A percentile compares a stretch with the other conserved stretches of the same genome.
Evolutionary conservation across 805 yeast genomes (phyloP).

Genomic region (Vanderwaltozyma verrucispora): DNA sequence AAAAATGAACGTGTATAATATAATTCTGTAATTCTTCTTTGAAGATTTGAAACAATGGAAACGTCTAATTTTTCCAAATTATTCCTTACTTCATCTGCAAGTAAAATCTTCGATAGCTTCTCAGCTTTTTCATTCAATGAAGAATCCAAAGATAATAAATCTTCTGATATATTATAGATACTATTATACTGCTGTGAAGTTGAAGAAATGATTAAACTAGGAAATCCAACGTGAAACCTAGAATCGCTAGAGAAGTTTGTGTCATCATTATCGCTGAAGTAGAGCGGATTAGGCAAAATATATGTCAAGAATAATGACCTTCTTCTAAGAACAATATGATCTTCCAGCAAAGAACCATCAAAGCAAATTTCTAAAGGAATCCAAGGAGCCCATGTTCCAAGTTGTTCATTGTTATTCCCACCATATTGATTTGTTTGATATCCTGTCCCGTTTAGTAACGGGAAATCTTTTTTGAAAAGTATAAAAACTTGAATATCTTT

Average conservation of each 20-base stretch:
- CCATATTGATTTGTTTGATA: constrained; percentile 24
- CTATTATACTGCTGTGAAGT: constrained; percentile 49
- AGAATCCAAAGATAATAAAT: constrained; percentile 31
- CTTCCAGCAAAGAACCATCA: constrained; percentile 33
- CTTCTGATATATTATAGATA: constrained; percentile 39
- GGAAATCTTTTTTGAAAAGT: constrained; percentile 33
- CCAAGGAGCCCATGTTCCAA: constrained; percentile 53
- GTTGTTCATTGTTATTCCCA: constrained; percentile 16
- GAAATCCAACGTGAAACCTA: constrained; percentile 29
- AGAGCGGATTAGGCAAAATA: constrained; percentile 43
- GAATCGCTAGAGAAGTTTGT: constrained; percentile 21
- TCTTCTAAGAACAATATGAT: constrained; percentile 40
- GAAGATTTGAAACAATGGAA: constrained; percentile 40
- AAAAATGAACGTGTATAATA: constrained; percentile 33
- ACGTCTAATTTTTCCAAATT: constrained; percentile 26
- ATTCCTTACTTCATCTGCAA: constrained; percentile 42
- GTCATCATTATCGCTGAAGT: constrained; percentile 28
- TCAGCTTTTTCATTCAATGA: constrained; percentile 34
- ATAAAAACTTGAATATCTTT: constrained; percentile 48
- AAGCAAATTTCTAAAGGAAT: constrained; percentile 54
- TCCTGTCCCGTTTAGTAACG: constrained; percentile 18
- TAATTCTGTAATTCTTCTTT: constrained; percentile 35
- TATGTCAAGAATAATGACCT: constrained; percentile 42
- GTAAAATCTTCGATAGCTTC: constrained; percentile 38
- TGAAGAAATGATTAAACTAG: constrained; percentile 42